Conservation (phyloP, 1,284 basidiomycete genomes). For the Irpex rosettiformis region DNA sequence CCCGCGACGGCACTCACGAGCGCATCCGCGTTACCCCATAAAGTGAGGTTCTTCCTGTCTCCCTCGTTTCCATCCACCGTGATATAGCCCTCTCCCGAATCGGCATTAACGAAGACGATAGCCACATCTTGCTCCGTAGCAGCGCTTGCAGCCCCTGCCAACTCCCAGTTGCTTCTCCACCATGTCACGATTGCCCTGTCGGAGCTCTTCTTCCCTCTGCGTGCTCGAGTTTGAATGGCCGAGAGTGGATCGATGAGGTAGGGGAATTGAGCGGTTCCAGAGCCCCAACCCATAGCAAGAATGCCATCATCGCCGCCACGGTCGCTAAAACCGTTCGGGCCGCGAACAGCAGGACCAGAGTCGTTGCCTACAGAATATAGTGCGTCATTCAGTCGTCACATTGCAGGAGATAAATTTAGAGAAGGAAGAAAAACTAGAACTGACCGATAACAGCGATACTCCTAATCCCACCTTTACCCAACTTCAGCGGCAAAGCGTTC, state of each 20-base stretch:
- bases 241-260: conserved; percentile 66
- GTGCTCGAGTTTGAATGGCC: conserved; percentile 64
- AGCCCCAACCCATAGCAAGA: conserved; percentile 82
- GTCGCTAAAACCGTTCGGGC: conserved; percentile 74
- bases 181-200: conserved; percentile 57
- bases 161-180: conserved; percentile 66
- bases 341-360: conserved; percentile 63
- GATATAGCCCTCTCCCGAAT: conserved; percentile 78
- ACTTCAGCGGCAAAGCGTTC: conserved; percentile 59
- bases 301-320: conserved; percentile 63
- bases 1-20: conserved; percentile 58
- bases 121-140: conserved; percentile 57
- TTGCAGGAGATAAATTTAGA: background rate
- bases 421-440: conserved; percentile 6
- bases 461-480: conserved; percentile 25
- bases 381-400: background rate
- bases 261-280: conserved; percentile 50
- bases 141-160: conserved; percentile 43
- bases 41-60: conserved; percentile 74
- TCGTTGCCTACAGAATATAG: conserved; percentile 47
- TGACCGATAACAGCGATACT: conserved; percentile 55
- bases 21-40: conserved; percentile 75
- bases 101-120: conserved; percentile 70
- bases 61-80: conserved; percentile 73
- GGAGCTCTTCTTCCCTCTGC: conserved; percentile 26